Percentiles rank a stretch among this genome's conserved stretches.
Evolutionary conservation across 768 basidiomycete genomes (phyloP).

Genomic region (Tulasnella calospora): DNA sequence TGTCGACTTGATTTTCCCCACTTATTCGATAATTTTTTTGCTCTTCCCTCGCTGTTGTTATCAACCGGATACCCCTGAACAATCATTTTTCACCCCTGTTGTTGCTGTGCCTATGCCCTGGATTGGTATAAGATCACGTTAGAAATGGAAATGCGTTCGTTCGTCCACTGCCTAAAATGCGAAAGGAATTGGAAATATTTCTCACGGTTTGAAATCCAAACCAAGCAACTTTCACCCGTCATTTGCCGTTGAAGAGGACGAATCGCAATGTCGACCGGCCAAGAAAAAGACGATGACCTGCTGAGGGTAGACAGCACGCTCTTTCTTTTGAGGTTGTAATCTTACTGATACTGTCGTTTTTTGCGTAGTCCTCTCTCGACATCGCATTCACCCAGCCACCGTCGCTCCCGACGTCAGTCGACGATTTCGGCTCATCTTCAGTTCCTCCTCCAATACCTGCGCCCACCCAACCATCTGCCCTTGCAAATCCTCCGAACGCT

Average conservation of each 20-base stretch:
- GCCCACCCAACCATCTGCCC: conserved; percentile 14
- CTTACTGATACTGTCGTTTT: background rate
- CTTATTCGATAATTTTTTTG: conserved; percentile 1
- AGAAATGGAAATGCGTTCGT: background rate
- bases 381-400: conserved; percentile 21
- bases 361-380: background rate
- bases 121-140: background rate
- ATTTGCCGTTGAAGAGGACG: background rate
- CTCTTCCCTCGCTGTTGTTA: background rate
- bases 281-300: conserved; percentile 4
- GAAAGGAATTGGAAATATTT: background rate
- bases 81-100: background rate
- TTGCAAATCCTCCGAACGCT: background rate
- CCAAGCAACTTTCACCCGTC: conserved; percentile 7
- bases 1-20: background rate
- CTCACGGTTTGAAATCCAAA: conserved; percentile 14
- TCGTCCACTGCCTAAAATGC: background rate
- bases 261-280: conserved; percentile 23
- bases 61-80: background rate
- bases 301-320: background rate
- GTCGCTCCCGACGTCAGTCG: conserved; percentile 22
- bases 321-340: background rate
- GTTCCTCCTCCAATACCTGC: conserved; percentile 18
- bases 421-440: conserved; percentile 11
- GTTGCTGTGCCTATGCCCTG: background rate